Base-by-base conservation (phyloP, 768 basidiomycete genomes). In the Panaeolus cyanescens region DNA sequence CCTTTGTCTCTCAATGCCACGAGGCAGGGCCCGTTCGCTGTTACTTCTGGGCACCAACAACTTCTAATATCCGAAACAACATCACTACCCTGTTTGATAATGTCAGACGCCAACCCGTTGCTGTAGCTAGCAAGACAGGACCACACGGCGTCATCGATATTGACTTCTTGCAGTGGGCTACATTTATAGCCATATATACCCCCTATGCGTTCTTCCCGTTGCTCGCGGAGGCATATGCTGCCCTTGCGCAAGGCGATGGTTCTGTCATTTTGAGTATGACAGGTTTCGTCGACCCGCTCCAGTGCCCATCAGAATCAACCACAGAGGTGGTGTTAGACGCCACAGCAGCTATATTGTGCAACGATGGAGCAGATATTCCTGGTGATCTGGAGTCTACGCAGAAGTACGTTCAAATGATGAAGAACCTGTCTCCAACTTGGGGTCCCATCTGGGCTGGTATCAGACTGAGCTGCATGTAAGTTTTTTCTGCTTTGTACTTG, bases 121-220 rank as follows among this genome's bases (percentile, higher is more conserved):
- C 78, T 1, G 73, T 79, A 13, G 65, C 62, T 31, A 72, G 71
- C 0, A 30, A 62, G 0, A 64, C 57, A 0, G 65, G 65, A 0
- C 19, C 12, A 1, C 80, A 78, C 59, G 79, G 79, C 6, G 33
- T 80, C 13, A 57, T 82, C 0, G 78, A 80, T 64, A 78, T 77
- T 32, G 60, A 59, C 20, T 54, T 64, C 20, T 59, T 80, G 15
- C 73, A 76, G 6, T 2, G 12, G 1, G 42, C 62, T 0, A 62
- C 81, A 2, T 81, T 81, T 60, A 2, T 15, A 0, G 25, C 74
- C 1, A 69, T 83, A 0, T 80, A 79, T 55, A 50, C 60, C 0
- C 80, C 80, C 5, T 80, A 72, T 54, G 64, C 64, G 1, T 5
- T 17, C 3, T 83, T 77, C 62, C 68, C 70, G 0, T 9, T 55